Percentiles rank a stretch among this genome's conserved stretches.
phyloP scores from a whole-genome alignment of 106 monocot species.

The Platanthera guangdongensis region DNA sequence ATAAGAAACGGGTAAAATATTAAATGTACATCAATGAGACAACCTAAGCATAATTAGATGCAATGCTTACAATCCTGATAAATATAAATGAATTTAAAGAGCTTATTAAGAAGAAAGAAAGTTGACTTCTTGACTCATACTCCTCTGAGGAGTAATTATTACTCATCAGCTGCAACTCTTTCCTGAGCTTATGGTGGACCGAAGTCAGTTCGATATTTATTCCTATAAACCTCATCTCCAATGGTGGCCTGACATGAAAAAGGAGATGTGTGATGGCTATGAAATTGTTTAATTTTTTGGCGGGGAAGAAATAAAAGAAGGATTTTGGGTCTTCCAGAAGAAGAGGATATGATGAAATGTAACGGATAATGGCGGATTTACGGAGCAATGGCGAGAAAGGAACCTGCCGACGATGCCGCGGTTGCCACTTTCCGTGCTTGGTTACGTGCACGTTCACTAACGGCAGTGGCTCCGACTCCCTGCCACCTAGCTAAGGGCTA shows the following conservation, averaged over 20 bases:
- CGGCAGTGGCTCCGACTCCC: background rate
- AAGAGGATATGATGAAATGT: background rate
- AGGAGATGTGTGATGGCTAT: background rate
- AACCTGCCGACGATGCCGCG: background rate
- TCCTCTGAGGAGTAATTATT: too few relatives aligned
- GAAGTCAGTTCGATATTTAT: background rate
- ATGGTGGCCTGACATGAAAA: background rate
- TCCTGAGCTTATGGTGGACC: background rate
- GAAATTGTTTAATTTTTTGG: background rate
- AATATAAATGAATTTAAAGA: too few relatives aligned
- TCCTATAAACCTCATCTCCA: background rate
- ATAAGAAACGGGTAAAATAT: too few relatives aligned
- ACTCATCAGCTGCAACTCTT: background rate
- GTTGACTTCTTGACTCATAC: too few relatives aligned
- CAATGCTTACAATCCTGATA: too few relatives aligned
- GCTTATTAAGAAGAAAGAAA: too few relatives aligned
- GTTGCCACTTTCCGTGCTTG: background rate
- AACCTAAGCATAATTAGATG: too few relatives aligned
- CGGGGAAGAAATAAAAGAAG: background rate
- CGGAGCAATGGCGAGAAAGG: slow-evolving; percentile 56
- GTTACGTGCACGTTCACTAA: background rate
- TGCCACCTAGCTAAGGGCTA: background rate
- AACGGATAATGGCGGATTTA: background rate
- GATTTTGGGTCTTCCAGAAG: background rate
- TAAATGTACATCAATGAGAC: too few relatives aligned